Percentiles rank a stretch among this genome's conserved stretches.
Conservation (phyloP, 495 filamentous ascomycete genomes). For the Friedmanniomyces simplex region DNA sequence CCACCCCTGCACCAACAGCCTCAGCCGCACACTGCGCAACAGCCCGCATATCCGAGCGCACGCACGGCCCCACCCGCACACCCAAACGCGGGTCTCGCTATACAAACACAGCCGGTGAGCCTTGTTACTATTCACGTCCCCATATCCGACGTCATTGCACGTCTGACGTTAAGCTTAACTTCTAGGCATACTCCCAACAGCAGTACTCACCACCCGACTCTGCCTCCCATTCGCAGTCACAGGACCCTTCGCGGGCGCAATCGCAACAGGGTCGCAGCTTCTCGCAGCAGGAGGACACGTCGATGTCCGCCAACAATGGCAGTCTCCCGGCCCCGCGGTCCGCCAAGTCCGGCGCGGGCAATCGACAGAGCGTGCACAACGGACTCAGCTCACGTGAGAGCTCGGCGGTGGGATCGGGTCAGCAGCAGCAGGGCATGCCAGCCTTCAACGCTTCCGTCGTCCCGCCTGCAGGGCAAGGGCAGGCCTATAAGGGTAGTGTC, state of each 20-base stretch:
- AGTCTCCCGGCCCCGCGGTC: neutral
- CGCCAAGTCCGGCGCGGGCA: neutral
- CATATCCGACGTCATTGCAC: neutral
- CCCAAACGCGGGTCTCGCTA: conserved; percentile 10
- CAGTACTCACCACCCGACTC: conserved; percentile 11
- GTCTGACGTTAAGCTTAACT: neutral
- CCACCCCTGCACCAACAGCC: conserved; percentile 9
- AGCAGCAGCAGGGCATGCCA: conserved; percentile 19
- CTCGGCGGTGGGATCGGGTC: conserved; percentile 3
- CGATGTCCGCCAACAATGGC: conserved; percentile 21
- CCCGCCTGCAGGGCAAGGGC: conserved; percentile 25
- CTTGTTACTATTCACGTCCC: neutral
- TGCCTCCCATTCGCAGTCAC: neutral
- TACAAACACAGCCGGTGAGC: conserved; percentile 10
- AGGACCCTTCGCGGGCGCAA: neutral
- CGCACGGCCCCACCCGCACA: conserved; percentile 6
- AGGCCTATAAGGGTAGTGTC: conserved; percentile 23
- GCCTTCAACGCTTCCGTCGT: conserved; percentile 31
- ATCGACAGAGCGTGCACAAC: conserved; percentile 21
- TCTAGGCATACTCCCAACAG: conserved; percentile 1
- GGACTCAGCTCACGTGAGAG: conserved; percentile 16
- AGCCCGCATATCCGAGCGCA: conserved; percentile 13
- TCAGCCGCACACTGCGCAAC: conserved; percentile 17
- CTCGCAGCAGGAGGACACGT: conserved; percentile 5
- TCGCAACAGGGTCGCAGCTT: conserved; percentile 8